Percentiles rank a stretch among this genome's conserved stretches.
Evolutionary conservation across 371 early-diverging fungal species (phyloP).

Genomic region (Actinomortierella ambigua): DNA sequence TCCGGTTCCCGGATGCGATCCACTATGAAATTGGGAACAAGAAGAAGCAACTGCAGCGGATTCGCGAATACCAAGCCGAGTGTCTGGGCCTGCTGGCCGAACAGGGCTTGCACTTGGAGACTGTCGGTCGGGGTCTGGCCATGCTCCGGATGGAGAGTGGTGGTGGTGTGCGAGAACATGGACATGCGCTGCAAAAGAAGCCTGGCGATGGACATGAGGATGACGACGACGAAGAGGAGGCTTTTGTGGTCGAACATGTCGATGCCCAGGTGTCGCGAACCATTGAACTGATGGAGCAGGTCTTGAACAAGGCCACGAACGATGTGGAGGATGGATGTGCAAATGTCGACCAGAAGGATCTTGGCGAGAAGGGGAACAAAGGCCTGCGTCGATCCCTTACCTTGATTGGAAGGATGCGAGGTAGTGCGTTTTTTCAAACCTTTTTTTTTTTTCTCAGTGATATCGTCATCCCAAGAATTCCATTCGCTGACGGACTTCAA

Average conservation of each 20-base stretch:
- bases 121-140: too few relatives aligned
- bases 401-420: too few relatives aligned
- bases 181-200: conserved; percentile 23
- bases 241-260: conserved; percentile 12
- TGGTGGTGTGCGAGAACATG: conserved; percentile 6
- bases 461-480: too few relatives aligned
- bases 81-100: conserved; percentile 63
- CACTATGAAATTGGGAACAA: conserved; percentile 69
- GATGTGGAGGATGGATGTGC: conserved; percentile 8
- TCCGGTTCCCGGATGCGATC: conserved; percentile 56
- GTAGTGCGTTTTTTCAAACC: too few relatives aligned
- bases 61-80: conserved; percentile 65
- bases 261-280: conserved; percentile 44
- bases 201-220: conserved; percentile 9
- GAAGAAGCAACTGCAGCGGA: conserved; percentile 51
- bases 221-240: conserved; percentile 2
- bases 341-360: too few relatives aligned
- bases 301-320: conserved; percentile 30
- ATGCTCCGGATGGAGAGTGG: not conserved
- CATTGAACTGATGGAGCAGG: conserved; percentile 36
- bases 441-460: too few relatives aligned
- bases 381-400: too few relatives aligned
- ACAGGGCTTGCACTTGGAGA: conserved; percentile 40
- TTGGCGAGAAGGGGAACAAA: too few relatives aligned
- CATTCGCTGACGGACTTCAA: too few relatives aligned